Percentiles rank a stretch among this genome's conserved stretches.
These are phyloP conservation scores for Hemileccinum impolitum DNA, from an alignment of 768 basidiomycete species.

Conservation along the genomic window DNA sequence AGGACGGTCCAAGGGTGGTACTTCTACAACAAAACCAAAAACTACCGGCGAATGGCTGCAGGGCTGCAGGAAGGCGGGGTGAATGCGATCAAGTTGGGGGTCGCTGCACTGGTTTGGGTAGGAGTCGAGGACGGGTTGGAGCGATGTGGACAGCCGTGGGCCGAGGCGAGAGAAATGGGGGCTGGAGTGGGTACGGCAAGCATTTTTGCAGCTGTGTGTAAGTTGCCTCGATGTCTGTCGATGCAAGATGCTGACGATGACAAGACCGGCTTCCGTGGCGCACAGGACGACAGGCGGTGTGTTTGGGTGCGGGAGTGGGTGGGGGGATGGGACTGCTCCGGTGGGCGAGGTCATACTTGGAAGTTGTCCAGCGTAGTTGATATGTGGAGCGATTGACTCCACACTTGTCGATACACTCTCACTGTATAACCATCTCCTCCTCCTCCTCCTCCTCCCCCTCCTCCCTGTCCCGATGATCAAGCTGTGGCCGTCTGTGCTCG, in stretches of 20 bases:
- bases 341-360: slow-evolving; percentile 34
- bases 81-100: slow-evolving; percentile 52
- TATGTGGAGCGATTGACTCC: slow-evolving; percentile 2
- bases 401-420: slow-evolving; percentile 1
- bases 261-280: slow-evolving; percentile 60
- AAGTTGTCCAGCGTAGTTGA: slow-evolving; percentile 12
- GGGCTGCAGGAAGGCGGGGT: slow-evolving; percentile 64
- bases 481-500: slow-evolving; percentile 57
- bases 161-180: slow-evolving; percentile 49
- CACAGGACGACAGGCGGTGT: slow-evolving; percentile 42
- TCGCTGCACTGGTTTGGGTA: slow-evolving; percentile 46
- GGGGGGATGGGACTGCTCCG: slow-evolving; percentile 46
- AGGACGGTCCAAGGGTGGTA: slow-evolving; percentile 90
- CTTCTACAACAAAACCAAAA: slow-evolving; percentile 95
- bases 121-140: slow-evolving; percentile 44
- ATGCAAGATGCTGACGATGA: neutral
- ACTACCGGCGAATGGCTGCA: slow-evolving; percentile 77
- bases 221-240: slow-evolving; percentile 24
- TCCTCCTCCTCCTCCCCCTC: neutral
- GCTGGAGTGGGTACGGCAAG: slow-evolving; percentile 65
- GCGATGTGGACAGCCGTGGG: slow-evolving; percentile 33
- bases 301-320: slow-evolving; percentile 60
- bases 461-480: slow-evolving; percentile 50
- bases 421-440: slow-evolving; percentile 6
- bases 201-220: slow-evolving; percentile 54